Percentiles rank a stretch among this genome's conserved stretches.
phyloP scores from a whole-genome alignment of 164 flowering plant species.

The Aristolochia californica region DNA sequence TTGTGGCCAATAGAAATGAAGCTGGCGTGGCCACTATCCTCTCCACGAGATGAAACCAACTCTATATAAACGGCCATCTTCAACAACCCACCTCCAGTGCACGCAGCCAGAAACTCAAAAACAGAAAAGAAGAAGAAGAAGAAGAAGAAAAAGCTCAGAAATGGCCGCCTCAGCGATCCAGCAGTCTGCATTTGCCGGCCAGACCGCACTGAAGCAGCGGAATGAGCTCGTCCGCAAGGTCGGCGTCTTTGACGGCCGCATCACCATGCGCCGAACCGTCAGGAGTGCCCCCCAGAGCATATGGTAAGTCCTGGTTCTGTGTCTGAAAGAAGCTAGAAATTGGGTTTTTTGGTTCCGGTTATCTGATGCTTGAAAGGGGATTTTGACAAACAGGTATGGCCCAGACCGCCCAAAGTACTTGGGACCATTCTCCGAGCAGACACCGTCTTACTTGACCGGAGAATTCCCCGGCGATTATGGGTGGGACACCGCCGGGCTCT shows the following conservation, averaged over 20 bases:
- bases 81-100: too few species aligned
- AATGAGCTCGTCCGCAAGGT: slow-evolving; percentile 35
- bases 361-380: neutral
- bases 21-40: slow-evolving; percentile 17
- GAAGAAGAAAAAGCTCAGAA: too few species aligned
- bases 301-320: slow-evolving; percentile 17
- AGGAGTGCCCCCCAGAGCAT: slow-evolving; percentile 32
- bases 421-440: slow-evolving; percentile 24
- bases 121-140: too few species aligned
- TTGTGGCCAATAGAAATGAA: slow-evolving; percentile 8
- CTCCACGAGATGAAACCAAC: slow-evolving; percentile 5
- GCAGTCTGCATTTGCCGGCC: slow-evolving; percentile 30
- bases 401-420: slow-evolving; percentile 20
- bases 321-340: neutral
- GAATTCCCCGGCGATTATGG: slow-evolving; percentile 27
- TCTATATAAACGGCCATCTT: neutral
- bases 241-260: slow-evolving; percentile 23
- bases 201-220: slow-evolving; percentile 29
- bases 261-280: slow-evolving; percentile 35
- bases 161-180: slow-evolving; percentile 39
- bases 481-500: slow-evolving; percentile 22
- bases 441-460: slow-evolving; percentile 22
- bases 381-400: slow-evolving; percentile 13
- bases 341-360: neutral
- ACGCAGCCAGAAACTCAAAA: too few species aligned